Conservation (phyloP, 257 asterid genomes). For the Cruciata laevipes region DNA sequence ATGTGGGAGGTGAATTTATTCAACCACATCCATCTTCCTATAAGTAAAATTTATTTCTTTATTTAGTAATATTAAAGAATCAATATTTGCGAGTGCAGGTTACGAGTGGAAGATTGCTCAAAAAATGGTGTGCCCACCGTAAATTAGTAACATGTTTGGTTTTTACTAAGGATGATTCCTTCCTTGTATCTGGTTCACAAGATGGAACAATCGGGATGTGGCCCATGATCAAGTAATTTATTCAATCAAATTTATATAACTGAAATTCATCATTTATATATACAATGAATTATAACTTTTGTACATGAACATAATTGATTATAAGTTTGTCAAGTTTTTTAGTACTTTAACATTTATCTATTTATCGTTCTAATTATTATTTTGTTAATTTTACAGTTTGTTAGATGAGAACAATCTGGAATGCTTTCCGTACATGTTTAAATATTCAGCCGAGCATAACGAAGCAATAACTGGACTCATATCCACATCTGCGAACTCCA, state of each 20-base stretch:
- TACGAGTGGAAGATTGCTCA: constrained; percentile 13
- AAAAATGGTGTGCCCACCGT: constrained; percentile 8
- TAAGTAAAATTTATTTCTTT: too few relatives aligned
- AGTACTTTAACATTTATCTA: neutral
- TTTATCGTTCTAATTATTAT: neutral
- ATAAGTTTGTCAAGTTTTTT: neutral
- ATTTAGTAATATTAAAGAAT: too few relatives aligned
- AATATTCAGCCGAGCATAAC: constrained; percentile 11
- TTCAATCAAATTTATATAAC: neutral
- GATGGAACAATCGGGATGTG: constrained; percentile 16
- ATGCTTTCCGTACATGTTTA: neutral
- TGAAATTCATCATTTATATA: neutral
- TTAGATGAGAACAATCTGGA: constrained; percentile 7
- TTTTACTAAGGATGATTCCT: constrained; percentile 12
- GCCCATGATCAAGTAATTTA: constrained; percentile 10
- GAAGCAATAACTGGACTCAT: constrained; percentile 13
- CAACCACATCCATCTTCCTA: neutral
- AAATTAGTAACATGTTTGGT: constrained; percentile 2
- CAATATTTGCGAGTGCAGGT: neutral
- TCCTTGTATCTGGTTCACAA: constrained; percentile 16
- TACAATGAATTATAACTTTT: too few relatives aligned
- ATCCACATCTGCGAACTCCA: neutral
- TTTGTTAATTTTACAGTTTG: neutral
- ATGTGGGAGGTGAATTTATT: constrained; percentile 15
- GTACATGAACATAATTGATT: too few relatives aligned